phyloP scores from a whole-genome alignment of 768 basidiomycete species.

The Saitozyma podzolica region DNA sequence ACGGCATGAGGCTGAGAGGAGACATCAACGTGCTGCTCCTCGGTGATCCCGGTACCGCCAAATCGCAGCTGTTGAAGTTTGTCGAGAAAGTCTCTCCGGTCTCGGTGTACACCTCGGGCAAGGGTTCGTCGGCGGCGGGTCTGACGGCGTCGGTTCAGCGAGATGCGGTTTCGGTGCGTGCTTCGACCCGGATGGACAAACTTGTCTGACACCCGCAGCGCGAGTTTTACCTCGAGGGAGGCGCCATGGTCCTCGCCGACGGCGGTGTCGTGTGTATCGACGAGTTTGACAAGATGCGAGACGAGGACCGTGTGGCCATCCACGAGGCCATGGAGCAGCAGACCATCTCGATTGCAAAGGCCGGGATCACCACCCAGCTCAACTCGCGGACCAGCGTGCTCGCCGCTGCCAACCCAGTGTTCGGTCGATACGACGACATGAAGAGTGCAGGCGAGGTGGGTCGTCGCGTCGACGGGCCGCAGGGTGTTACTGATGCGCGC shows the following conservation, averaged over 20 bases:
- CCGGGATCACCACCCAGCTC: slow-evolving; percentile 95
- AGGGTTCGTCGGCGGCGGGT: slow-evolving; percentile 97
- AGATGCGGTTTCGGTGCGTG: slow-evolving; percentile 78
- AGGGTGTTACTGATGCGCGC: background rate
- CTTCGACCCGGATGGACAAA: background rate
- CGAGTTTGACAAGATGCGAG: slow-evolving; percentile 99
- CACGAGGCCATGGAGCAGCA: slow-evolving; percentile 69
- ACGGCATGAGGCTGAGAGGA: slow-evolving; percentile 93
- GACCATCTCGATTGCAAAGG: slow-evolving; percentile 65
- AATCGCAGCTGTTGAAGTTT: slow-evolving; percentile 95
- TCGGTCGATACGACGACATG: slow-evolving; percentile 95
- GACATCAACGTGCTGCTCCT: slow-evolving; percentile 96
- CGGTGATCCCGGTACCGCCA: slow-evolving; percentile 98
- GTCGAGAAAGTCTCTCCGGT: slow-evolving; percentile 99
- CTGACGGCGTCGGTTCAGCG: slow-evolving; percentile 95
- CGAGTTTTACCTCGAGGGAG: slow-evolving; percentile 98
- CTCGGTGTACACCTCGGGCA: slow-evolving; percentile 96
- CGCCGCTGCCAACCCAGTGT: slow-evolving; percentile 94
- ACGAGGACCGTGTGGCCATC: slow-evolving; percentile 97
- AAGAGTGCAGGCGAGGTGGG: slow-evolving; percentile 53
- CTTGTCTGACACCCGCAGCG: slow-evolving; percentile 59
- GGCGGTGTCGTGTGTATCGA: slow-evolving; percentile 99
- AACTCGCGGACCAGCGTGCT: slow-evolving; percentile 97
- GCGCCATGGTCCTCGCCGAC: slow-evolving; percentile 98
- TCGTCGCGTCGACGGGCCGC: background rate